Conservation (phyloP, 1,139 yeast genomes). For the Saccharomyces hybrid region DNA sequence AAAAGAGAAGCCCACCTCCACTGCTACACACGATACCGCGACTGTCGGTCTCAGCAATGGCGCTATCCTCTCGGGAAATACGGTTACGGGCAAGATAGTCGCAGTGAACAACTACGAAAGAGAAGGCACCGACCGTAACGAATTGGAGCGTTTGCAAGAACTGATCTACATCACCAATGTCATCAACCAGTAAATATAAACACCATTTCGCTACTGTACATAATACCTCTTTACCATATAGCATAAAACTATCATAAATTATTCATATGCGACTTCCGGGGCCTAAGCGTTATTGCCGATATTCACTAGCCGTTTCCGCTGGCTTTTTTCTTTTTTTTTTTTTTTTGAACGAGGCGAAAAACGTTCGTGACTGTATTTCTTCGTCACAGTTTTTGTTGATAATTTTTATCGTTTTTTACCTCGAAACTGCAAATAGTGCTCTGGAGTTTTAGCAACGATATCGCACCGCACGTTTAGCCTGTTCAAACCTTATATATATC, state of each 20-base stretch:
- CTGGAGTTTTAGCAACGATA: background rate
- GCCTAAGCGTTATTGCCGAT: slow-evolving; percentile 1
- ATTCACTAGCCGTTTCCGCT: background rate
- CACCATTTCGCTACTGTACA: background rate
- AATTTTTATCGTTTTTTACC: background rate
- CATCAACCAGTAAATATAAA: background rate
- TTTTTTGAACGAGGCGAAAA: background rate
- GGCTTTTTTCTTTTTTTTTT: background rate
- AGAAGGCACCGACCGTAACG: background rate
- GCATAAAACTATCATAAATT: background rate
- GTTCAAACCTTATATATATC: background rate
- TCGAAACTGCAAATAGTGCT: background rate
- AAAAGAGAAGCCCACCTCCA: background rate
- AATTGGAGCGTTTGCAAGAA: background rate
- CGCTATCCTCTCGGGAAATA: background rate
- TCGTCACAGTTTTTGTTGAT: background rate
- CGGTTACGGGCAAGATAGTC: background rate
- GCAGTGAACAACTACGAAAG: background rate
- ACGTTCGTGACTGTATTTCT: background rate
- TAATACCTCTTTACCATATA: background rate
- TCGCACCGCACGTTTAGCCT: slow-evolving; percentile 1
- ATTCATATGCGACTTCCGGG: background rate
- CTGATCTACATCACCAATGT: background rate
- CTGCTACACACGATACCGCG: background rate
- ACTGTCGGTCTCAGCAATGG: background rate